Conservation (phyloP, 1,284 basidiomycete species). For the Moniliophthora roreri region DNA sequence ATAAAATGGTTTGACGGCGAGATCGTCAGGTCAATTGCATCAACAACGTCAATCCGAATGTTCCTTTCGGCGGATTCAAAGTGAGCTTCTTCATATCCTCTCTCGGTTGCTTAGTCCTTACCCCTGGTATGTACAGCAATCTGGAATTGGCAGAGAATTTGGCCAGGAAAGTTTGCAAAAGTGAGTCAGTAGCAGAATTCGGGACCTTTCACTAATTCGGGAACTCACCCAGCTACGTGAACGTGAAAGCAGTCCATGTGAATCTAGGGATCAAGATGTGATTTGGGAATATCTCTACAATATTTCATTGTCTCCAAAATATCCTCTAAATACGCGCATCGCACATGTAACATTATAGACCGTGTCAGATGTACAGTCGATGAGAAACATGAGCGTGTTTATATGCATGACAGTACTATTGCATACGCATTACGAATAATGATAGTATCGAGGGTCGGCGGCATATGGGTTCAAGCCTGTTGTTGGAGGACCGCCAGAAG, state of each 20-base stretch:
- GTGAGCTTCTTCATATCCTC: no score
- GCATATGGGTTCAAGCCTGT: no score
- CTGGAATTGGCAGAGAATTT: slow-evolving; percentile 74
- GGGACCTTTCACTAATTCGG: background rate
- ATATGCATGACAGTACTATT: no score
- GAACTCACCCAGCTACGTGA: slow-evolving; percentile 56
- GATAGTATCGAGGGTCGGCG: no score
- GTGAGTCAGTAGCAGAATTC: slow-evolving; percentile 25
- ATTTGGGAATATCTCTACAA: no score
- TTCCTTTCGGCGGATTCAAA: slow-evolving; percentile 84
- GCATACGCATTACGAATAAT: no score
- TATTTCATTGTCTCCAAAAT: no score
- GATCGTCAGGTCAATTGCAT: slow-evolving; percentile 57
- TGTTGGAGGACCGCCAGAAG: background rate
- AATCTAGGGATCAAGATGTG: slow-evolving; percentile 43
- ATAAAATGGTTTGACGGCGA: background rate
- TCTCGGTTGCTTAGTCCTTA: no score
- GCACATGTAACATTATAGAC: no score
- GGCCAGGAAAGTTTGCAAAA: slow-evolving; percentile 72
- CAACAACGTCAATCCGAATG: slow-evolving; percentile 53
- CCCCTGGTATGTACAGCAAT: slow-evolving; percentile 30
- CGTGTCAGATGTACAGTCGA: no score
- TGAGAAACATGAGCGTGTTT: no score
- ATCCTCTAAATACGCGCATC: no score
- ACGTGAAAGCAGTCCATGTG: slow-evolving; percentile 75